Percentiles rank a stretch among this genome's conserved stretches.
phyloP scores from a whole-genome alignment of 495 filamentous ascomycete species.

The Hypoxylon lienhwacheense region DNA sequence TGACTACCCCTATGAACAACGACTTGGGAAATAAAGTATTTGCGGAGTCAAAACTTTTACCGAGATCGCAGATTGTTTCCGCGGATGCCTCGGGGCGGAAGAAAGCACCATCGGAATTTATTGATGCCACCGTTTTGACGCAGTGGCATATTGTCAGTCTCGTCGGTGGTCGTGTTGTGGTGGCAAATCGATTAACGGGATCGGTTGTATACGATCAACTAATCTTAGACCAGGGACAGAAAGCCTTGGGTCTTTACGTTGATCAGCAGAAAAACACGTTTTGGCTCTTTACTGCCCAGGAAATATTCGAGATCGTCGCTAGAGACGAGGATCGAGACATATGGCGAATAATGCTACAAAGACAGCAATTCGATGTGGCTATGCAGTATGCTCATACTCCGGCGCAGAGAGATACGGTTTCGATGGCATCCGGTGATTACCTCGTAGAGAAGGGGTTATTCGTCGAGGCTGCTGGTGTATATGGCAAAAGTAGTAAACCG shows the following conservation, averaged over 20 bases:
- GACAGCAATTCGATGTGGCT: slow-evolving; percentile 84
- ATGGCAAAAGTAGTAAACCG: slow-evolving; percentile 92
- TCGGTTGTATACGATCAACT: slow-evolving; percentile 81
- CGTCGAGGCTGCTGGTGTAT: slow-evolving; percentile 82
- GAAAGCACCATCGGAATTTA: slow-evolving; percentile 64
- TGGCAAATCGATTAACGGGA: slow-evolving; percentile 82
- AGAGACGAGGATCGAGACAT: slow-evolving; percentile 89
- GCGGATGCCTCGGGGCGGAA: slow-evolving; percentile 66
- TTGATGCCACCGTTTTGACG: slow-evolving; percentile 80
- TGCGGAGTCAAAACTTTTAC: slow-evolving; percentile 71
- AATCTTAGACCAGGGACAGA: slow-evolving; percentile 79
- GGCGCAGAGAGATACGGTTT: slow-evolving; percentile 82
- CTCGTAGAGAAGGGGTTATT: slow-evolving; percentile 77
- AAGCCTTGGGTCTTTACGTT: slow-evolving; percentile 74
- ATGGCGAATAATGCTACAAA: slow-evolving; percentile 86
- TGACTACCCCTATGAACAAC: slow-evolving; percentile 49
- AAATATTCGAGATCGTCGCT: slow-evolving; percentile 91
- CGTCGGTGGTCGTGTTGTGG: slow-evolving; percentile 77
- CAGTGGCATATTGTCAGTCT: slow-evolving; percentile 92
- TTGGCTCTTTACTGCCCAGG: slow-evolving; percentile 88
- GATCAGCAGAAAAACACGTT: slow-evolving; percentile 93
- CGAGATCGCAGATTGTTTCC: slow-evolving; percentile 68
- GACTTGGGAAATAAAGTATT: slow-evolving; percentile 69
- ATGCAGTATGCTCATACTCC: slow-evolving; percentile 73
- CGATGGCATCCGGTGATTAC: slow-evolving; percentile 86